phyloP scores from a whole-genome alignment of 371 early-diverging fungal species.

The Mortierella sp. region DNA sequence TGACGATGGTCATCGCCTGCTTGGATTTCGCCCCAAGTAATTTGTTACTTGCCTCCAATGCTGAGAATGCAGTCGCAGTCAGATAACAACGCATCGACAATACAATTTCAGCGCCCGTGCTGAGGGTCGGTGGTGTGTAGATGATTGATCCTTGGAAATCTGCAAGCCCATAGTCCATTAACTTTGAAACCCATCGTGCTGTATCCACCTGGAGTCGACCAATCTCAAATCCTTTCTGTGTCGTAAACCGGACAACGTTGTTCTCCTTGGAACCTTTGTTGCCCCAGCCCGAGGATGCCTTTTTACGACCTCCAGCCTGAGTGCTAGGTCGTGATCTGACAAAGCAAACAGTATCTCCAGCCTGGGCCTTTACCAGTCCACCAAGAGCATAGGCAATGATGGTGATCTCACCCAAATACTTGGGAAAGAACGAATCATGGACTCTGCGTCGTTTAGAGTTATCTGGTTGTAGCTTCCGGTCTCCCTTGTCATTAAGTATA shows the following conservation, averaged over 20 bases:
- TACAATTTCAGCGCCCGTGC: conserved; percentile 65
- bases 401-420: conserved; percentile 46
- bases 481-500: no score
- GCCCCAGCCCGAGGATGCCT: conserved; percentile 26
- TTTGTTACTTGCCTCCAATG: conserved; percentile 18
- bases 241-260: conserved; percentile 64
- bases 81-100: conserved; percentile 59
- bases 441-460: conserved; percentile 22
- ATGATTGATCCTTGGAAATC: conserved; percentile 60
- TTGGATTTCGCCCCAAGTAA: conserved; percentile 9
- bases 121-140: conserved; percentile 46
- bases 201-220: conserved; percentile 61
- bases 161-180: conserved; percentile 61
- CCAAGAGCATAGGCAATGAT: conserved; percentile 47
- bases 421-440: conserved; percentile 38
- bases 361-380: conserved; percentile 42
- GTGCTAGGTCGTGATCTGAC: conserved; percentile 32
- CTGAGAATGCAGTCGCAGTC: conserved; percentile 46
- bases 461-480: background rate
- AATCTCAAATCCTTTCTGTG: conserved; percentile 52
- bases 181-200: conserved; percentile 57
- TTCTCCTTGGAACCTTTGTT: conserved; percentile 47
- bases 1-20: conserved; percentile 21
- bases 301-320: conserved; percentile 32
- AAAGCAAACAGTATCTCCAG: conserved; percentile 39